These are phyloP conservation scores for Trichoderma endophyticum DNA, from an alignment of 2,329 filamentous ascomycete genomes.

Conservation along the genomic window DNA sequence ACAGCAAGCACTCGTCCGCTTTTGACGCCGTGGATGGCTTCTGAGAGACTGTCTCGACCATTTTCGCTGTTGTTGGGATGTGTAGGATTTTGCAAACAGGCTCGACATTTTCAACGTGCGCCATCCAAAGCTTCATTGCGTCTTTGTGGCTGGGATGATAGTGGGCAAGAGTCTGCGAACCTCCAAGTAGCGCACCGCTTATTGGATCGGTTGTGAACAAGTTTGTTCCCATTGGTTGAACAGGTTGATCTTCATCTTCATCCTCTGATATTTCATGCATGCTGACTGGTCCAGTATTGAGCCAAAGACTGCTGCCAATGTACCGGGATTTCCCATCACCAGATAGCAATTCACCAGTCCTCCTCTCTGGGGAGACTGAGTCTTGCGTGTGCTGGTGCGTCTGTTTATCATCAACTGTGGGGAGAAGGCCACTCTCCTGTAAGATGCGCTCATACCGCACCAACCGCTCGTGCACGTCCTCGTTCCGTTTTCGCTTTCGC, in stretches of 20 bases:
- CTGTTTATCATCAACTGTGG: background rate
- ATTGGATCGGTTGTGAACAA: background rate
- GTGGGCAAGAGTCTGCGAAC: background rate
- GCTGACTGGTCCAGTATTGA: background rate
- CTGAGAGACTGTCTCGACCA: background rate
- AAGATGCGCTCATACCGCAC: background rate
- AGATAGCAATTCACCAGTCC: background rate
- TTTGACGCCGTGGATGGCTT: background rate
- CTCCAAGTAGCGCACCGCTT: background rate
- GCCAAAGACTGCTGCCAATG: background rate
- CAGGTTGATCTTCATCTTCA: background rate
- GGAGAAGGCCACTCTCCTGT: background rate
- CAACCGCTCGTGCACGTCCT: background rate
- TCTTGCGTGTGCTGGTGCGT: background rate
- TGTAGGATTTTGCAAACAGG: background rate
- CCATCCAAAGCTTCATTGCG: background rate
- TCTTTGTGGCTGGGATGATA: background rate
- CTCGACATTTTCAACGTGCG: background rate
- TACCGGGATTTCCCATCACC: background rate
- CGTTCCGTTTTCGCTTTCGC: background rate
- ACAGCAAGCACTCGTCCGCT: background rate
- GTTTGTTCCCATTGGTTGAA: background rate
- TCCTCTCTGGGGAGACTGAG: background rate
- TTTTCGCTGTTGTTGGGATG: background rate
- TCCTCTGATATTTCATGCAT: background rate